Evolutionary conservation across 2,329 filamentous ascomycete species (phyloP), one percentile per base, ranked within the genome.

Genomic region (Phialemoniopsis sp.): DNA sequence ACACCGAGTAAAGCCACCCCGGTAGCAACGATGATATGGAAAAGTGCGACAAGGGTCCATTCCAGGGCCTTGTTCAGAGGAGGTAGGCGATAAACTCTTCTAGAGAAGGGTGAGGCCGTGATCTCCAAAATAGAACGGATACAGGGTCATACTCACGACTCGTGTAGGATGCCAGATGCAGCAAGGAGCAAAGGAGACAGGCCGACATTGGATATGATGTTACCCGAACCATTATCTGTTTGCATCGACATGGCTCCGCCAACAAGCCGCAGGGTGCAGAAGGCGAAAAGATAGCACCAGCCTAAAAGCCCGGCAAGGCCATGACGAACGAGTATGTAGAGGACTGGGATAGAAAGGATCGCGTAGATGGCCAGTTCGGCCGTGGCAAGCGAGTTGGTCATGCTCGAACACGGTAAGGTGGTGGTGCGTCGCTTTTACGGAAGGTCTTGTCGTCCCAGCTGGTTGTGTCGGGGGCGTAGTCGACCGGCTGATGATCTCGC

Each of bases 231-330:
- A 38, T 51, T 45, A 10, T 39, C 41, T 8, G 64, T 42, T 29
- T 56, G 41, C 21, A 26, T 26, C 21, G 21, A 26, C 13, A 65
- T 39, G 4, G 41, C 58, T 29, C 50, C 57, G 13, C 59, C 57
- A 8, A 64, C 40, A 17, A 70, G 57, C 8, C 60, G 57, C 1
- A 67, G 50, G 2, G 46, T 44, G 32, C 63, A 65, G 40, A 69
- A 70, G 5, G 53, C 39, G 21, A 54, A 41, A 5, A 68, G 47
- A 40, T 62, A 68, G 18, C 54, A 37, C 64, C 65, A 70, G 32
- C 62, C 60, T 5, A 68, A 31, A 5, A 63, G 13, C n/a, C 61
- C 60, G 6, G 43, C 14, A 29, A 49, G 42, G 21, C 60, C 58
- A 42, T 69, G 65, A 17, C 51, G 55, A 29, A 55, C 34, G 2